These are phyloP conservation scores for Cystobasidiaceae sp. DNA, from an alignment of 1,284 basidiomycete genomes.

Conservation along the genomic window DNA sequence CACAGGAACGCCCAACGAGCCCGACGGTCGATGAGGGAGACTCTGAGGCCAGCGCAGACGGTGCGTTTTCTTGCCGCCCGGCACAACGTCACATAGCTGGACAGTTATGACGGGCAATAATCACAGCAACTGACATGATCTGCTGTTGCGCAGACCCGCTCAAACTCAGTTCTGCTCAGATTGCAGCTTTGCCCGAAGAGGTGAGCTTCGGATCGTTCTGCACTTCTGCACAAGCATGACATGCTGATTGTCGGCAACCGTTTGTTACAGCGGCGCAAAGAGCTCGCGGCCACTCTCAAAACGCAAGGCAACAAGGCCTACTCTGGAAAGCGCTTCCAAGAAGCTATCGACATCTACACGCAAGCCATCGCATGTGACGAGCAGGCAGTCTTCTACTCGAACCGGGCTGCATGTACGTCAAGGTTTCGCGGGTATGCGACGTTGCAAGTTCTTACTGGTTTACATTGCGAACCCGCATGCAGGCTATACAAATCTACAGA, in stretches of 20 bases:
- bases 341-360: slow-evolving; percentile 80
- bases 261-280: slow-evolving; percentile 57
- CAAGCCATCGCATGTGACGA: slow-evolving; percentile 83
- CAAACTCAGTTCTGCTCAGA: slow-evolving; percentile 10
- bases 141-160: slow-evolving; percentile 2
- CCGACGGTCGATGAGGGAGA: slow-evolving; percentile 21
- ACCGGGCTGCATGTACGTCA: slow-evolving; percentile 84
- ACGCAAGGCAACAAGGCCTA: slow-evolving; percentile 85
- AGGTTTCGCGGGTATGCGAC: background rate
- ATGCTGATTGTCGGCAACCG: background rate
- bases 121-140: too few relatives aligned
- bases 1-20: slow-evolving; percentile 7
- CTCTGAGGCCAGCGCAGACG: slow-evolving; percentile 18
- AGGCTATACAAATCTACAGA: slow-evolving; percentile 86
- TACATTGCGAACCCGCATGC: background rate
- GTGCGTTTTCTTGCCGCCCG: background rate
- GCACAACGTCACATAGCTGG: background rate
- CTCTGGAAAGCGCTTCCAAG: slow-evolving; percentile 66
- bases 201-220: background rate
- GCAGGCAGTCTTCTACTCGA: slow-evolving; percentile 93
- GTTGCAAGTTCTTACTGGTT: too few relatives aligned
- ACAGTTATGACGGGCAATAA: too few relatives aligned
- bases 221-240: background rate
- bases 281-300: slow-evolving; percentile 75
- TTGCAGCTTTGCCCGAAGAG: slow-evolving; percentile 24